Evolutionary conservation across 2,329 filamentous ascomycete genomes (phyloP).

Genomic region (Pyrenophora tritici-repentis): DNA sequence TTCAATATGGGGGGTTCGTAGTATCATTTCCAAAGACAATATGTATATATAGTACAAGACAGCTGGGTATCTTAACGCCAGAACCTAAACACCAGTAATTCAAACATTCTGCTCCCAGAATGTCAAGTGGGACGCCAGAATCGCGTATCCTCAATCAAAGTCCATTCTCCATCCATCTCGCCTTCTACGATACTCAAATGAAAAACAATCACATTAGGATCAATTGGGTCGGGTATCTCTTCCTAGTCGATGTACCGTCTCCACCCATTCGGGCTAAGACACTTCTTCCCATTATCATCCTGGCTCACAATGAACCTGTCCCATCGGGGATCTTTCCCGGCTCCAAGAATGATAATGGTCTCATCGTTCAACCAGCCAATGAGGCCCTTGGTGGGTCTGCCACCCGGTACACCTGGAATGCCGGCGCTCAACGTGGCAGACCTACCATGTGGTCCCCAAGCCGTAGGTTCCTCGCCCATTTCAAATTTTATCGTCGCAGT

Average conservation of each 20-base stretch:
- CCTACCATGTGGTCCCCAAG: constrained; percentile 35
- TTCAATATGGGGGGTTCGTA: too few species aligned
- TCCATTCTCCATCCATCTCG: too few species aligned
- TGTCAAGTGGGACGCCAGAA: too few species aligned
- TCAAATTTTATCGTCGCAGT: constrained; percentile 82
- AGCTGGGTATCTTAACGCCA: too few species aligned
- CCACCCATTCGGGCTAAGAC: constrained; percentile 4
- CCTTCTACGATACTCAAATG: too few species aligned
- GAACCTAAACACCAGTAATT: too few species aligned
- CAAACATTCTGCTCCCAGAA: too few species aligned
- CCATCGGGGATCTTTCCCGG: constrained; percentile 81
- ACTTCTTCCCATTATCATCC: constrained; percentile 63
- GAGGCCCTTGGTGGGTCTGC: constrained; percentile 75
- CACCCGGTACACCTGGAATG: constrained; percentile 58
- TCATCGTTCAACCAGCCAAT: constrained; percentile 82
- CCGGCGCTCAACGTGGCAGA: constrained; percentile 50
- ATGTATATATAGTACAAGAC: too few species aligned
- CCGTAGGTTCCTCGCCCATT: constrained; percentile 71
- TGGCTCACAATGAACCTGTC: constrained; percentile 68
- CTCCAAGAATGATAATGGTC: constrained; percentile 75
- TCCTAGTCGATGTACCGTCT: constrained; percentile 12
- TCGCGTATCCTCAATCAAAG: too few species aligned
- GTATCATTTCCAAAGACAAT: too few species aligned
- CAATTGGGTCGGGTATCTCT: too few species aligned
- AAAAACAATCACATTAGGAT: too few species aligned